Evolutionary conservation across 257 asterid species (phyloP), one percentile per base, ranked within the genome.

Genomic region (Plantago ovata): DNA sequence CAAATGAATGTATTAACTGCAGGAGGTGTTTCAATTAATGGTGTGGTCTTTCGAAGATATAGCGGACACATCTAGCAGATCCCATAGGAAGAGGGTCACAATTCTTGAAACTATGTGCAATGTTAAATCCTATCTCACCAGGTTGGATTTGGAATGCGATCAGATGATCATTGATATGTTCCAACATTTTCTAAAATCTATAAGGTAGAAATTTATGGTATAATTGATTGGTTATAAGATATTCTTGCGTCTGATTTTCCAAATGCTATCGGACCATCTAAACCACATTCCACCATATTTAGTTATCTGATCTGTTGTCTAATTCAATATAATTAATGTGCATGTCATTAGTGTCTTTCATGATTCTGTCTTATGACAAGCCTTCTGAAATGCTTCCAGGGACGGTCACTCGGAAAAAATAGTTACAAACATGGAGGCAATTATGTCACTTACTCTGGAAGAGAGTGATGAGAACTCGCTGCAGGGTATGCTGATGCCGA

Each of bases 111-210:
- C 97, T 43, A 87, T 93, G 75, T 85, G 96, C 69, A 89, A 89
- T 80, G 95, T 93, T 58, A 83, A 96, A 69, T 89, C 97, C 16
- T 89, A 97, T 68, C 94, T 93, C 59, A 83, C 89, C 58, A 84
- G 89, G 97, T 68, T 93, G 95, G 99, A 93, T 72, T 79, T 93
- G 64, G 99, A 93, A 79, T 93, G 99, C 24, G 97, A 89, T 62
- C 78, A 70, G 56, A 80, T 93, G 88, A 77, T 93, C 58, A 67
- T 75, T 56, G 89, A 84, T 78, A 93, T 93, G 99, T 89, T 89
- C 70, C 85, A 77, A 68, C 84, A 84, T 81, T 93, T 93, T 59
- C 78, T 89, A 45, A 73, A 77, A 63, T 66, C 85, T 50, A 83
- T 93, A 70, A 78, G 99, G 99, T 93, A 86, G 64, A 55, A 24